These are phyloP conservation scores for Salix purpurea DNA, from an alignment of 345 rosid genomes.

Conservation along the genomic window DNA sequence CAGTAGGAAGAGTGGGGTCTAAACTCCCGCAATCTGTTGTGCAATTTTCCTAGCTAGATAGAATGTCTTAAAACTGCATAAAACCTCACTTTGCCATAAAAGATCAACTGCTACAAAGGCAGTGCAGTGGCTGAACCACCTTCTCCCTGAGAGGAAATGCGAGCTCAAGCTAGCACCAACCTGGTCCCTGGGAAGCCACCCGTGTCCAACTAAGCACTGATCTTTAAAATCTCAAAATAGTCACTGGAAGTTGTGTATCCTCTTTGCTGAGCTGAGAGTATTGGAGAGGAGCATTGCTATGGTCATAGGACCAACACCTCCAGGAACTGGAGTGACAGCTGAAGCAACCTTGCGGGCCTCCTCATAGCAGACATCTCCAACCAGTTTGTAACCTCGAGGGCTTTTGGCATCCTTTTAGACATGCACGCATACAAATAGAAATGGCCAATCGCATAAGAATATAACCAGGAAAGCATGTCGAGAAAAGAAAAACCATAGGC, in stretches of 20 bases:
- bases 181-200: not conserved
- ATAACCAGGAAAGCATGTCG: not conserved
- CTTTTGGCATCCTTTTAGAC: slow-evolving; percentile 48
- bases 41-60: not conserved
- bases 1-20: not conserved
- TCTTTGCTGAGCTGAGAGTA: slow-evolving; percentile 73
- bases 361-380: slow-evolving; percentile 78
- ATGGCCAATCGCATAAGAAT: slow-evolving; percentile 1
- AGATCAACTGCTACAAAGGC: not conserved
- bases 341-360: slow-evolving; percentile 73
- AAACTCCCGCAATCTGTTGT: not conserved
- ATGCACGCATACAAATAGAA: slow-evolving; percentile 7
- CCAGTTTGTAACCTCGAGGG: slow-evolving; percentile 61
- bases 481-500: not conserved
- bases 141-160: not conserved
- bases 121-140: not conserved
- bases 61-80: not conserved
- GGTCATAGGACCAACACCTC: slow-evolving; percentile 95
- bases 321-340: slow-evolving; percentile 78
- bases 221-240: not conserved
- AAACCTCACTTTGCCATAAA: not conserved
- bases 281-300: slow-evolving; percentile 86
- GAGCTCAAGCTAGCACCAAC: not conserved
- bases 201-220: not conserved
- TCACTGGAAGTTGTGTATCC: slow-evolving; percentile 33